These are phyloP conservation scores for Albatrellus sp. DNA, from an alignment of 1,284 basidiomycete genomes.

Conservation along the genomic window DNA sequence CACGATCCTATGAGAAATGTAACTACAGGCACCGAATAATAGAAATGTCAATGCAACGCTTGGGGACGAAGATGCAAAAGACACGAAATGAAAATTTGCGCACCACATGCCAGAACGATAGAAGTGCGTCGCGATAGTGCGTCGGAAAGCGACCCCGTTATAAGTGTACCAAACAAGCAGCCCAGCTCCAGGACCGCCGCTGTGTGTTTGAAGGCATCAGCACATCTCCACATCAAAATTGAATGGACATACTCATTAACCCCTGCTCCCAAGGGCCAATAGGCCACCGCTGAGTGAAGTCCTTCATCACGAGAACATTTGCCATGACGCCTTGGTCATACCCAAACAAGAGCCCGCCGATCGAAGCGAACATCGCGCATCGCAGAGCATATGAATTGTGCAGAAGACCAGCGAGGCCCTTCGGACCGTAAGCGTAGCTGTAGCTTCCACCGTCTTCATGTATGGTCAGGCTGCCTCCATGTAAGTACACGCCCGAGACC, in stretches of 20 bases:
- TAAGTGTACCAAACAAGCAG: constrained; percentile 57
- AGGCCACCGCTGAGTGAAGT: constrained; percentile 55
- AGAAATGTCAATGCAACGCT: constrained; percentile 1
- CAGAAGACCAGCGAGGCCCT: constrained; percentile 46
- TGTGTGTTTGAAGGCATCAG: constrained; percentile 15
- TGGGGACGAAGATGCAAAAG: not conserved
- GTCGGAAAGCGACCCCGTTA: constrained; percentile 57
- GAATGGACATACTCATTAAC: constrained; percentile 46
- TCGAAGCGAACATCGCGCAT: constrained; percentile 60
- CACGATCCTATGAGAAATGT: constrained; percentile 62
- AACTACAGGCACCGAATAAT: constrained; percentile 23
- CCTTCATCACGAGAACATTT: constrained; percentile 73
- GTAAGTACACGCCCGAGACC: constrained; percentile 2
- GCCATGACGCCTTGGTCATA: constrained; percentile 46
- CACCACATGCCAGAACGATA: constrained; percentile 57
- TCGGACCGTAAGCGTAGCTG: constrained; percentile 57
- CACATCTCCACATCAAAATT: not conserved
- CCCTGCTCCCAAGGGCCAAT: constrained; percentile 62
- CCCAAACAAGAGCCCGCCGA: constrained; percentile 72
- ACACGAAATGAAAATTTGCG: constrained; percentile 18
- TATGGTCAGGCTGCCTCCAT: constrained; percentile 19
- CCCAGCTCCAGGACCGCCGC: constrained; percentile 72
- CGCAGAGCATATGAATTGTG: constrained; percentile 49
- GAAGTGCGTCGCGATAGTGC: constrained; percentile 51
- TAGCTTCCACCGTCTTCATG: constrained; percentile 25